Evolutionary conservation across 2,329 filamentous ascomycete genomes (phyloP).

Genomic region (Cytospora schulzeri): DNA sequence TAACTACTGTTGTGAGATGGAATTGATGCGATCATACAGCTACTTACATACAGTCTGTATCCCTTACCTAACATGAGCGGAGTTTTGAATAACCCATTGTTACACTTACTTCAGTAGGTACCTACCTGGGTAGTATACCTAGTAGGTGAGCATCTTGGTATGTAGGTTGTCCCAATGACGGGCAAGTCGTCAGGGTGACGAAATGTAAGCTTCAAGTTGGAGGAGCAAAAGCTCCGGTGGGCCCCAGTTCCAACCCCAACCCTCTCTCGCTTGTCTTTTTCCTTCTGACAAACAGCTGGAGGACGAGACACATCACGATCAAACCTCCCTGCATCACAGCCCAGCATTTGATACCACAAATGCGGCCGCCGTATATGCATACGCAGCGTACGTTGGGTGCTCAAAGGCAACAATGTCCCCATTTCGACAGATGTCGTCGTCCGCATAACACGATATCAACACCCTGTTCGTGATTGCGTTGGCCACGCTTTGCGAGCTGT

Average conservation of each 20-base stretch:
- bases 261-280: no score
- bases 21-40: background rate
- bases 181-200: background rate
- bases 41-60: background rate
- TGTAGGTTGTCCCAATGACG: no score
- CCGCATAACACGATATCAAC: conserved; percentile 30
- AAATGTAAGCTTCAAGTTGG: background rate
- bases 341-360: conserved; percentile 30
- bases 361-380: conserved; percentile 31
- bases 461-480: conserved; percentile 27
- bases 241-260: background rate
- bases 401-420: conserved; percentile 31
- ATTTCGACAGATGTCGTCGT: conserved; percentile 34
- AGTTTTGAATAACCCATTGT: no score
- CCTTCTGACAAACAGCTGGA: no score
- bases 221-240: background rate
- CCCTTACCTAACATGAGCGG: background rate
- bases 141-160: no score
- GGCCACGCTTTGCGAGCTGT: conserved; percentile 28
- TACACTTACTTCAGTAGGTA: no score
- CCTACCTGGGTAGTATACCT: no score
- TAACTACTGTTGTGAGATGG: no score
- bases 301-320: background rate
- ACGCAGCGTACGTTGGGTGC: conserved; percentile 34
- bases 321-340: background rate